Evolutionary conservation across 768 basidiomycete genomes (phyloP).

Genomic region (Phylloporus sp.): DNA sequence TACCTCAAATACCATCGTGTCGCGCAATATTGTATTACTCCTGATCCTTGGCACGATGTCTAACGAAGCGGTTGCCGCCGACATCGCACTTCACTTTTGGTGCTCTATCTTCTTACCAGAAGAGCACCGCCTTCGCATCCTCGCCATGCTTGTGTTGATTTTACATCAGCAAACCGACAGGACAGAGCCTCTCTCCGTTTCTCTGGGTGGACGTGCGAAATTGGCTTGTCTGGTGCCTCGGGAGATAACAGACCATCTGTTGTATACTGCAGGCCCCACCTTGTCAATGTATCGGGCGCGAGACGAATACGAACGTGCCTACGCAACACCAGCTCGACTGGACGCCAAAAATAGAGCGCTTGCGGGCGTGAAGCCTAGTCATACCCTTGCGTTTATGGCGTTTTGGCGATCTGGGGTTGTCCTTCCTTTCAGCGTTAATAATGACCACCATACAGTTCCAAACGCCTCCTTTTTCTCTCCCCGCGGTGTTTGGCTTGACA

Average conservation of each 20-base stretch:
- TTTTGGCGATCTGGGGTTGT: constrained; percentile 40
- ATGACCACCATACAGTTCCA: constrained; percentile 34
- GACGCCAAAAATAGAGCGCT: constrained; percentile 40
- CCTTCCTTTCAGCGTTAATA: constrained; percentile 39
- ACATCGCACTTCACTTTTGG: constrained; percentile 45
- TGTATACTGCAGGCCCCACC: constrained; percentile 22
- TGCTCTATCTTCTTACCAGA: constrained; percentile 39
- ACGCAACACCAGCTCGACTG: constrained; percentile 31
- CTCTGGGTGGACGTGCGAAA: constrained; percentile 12
- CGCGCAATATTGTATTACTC: constrained; percentile 39
- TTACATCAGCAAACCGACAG: constrained; percentile 11
- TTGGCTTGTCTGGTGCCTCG: constrained; percentile 21
- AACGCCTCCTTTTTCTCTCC: constrained; percentile 44
- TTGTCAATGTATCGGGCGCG: constrained; percentile 20
- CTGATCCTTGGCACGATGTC: constrained; percentile 33
- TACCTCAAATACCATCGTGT: constrained; percentile 21
- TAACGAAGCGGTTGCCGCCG: constrained; percentile 33
- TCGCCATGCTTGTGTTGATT: constrained; percentile 14
- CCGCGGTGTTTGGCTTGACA: constrained; percentile 39
- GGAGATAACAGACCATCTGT: constrained; percentile 27
- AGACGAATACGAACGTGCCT: constrained; percentile 27
- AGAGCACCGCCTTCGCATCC: constrained; percentile 24
- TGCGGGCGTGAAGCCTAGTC: constrained; percentile 35
- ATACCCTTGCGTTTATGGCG: constrained; percentile 37
- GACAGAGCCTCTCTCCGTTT: constrained; percentile 11